These are phyloP conservation scores for Priceomyces melissophilus DNA, from an alignment of 805 yeast genomes.

Conservation along the genomic window DNA sequence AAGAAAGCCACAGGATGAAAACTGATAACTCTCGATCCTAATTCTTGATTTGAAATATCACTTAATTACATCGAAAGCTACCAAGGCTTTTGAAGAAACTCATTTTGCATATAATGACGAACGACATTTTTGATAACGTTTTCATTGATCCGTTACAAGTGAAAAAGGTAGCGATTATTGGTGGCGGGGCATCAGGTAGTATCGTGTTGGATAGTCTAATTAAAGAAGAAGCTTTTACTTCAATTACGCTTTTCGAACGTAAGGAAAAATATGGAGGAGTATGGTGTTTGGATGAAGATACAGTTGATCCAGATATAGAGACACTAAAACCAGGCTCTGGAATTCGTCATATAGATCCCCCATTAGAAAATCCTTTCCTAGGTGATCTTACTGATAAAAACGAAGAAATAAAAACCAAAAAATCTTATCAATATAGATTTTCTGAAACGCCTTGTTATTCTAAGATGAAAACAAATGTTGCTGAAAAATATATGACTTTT, in stretches of 20 bases:
- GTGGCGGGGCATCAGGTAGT: conserved; percentile 53
- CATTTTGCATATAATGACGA: too few species aligned
- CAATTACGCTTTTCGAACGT: conserved; percentile 40
- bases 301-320: conserved; percentile 16
- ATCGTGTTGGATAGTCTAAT: conserved; percentile 37
- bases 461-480: conserved; percentile 36
- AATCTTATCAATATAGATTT: conserved; percentile 24
- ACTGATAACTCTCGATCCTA: too few species aligned
- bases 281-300: conserved; percentile 35
- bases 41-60: too few species aligned
- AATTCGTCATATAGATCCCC: conserved; percentile 24
- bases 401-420: conserved; percentile 9
- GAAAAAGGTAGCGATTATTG: conserved; percentile 40
- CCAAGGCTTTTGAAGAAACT: too few species aligned
- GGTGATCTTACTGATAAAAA: neutral
- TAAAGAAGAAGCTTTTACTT: conserved; percentile 28
- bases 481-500: conserved; percentile 44
- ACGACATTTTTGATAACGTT: too few species aligned
- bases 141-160: conserved; percentile 5
- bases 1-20: too few species aligned
- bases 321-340: conserved; percentile 19
- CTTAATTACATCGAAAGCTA: too few species aligned
- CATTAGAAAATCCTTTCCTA: conserved; percentile 24
- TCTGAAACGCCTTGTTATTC: conserved; percentile 27
- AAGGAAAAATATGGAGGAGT: conserved; percentile 40